Percentiles rank a stretch among this genome's conserved stretches.
Conservation (phyloP, 2,329 filamentous ascomycete genomes). For the Ceratocystis albifundus region DNA sequence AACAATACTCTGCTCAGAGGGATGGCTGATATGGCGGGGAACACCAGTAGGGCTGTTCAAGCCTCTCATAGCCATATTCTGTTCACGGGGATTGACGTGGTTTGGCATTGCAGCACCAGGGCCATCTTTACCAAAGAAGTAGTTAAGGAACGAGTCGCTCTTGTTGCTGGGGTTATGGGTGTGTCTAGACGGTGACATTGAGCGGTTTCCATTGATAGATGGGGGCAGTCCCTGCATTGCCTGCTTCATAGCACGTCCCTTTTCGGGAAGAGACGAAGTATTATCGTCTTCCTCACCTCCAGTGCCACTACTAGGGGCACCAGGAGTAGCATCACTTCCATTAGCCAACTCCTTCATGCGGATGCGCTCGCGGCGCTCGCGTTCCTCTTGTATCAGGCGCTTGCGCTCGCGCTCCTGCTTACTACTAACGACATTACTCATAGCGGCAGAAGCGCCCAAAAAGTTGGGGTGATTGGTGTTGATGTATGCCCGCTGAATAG, state of each 20-base stretch:
- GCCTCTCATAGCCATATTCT: conserved; percentile 22
- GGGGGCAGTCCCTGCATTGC: conserved; percentile 28
- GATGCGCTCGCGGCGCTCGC: conserved; percentile 71
- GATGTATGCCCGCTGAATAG: conserved; percentile 96
- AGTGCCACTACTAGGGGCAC: conserved; percentile 10
- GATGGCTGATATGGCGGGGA: conserved; percentile 62
- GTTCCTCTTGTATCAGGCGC: conserved; percentile 65
- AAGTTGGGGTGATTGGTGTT: conserved; percentile 99
- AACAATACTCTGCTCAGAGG: conserved; percentile 61
- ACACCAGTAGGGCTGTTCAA: conserved; percentile 17
- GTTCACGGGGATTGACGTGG: conserved; percentile 27
- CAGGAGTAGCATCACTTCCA: conserved; percentile 40
- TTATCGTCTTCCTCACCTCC: conserved; percentile 34
- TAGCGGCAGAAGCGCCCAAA: conserved; percentile 86
- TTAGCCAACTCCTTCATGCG: conserved; percentile 77
- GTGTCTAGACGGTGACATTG: conserved; percentile 69
- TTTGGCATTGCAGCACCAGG: conserved; percentile 30
- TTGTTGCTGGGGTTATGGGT: conserved; percentile 52
- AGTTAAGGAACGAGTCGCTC: conserved; percentile 86
- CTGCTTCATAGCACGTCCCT: conserved; percentile 17
- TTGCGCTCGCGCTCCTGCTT: conserved; percentile 92
- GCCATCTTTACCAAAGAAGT: conserved; percentile 96
- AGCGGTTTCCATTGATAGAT: conserved; percentile 39
- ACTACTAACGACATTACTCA: conserved; percentile 90
- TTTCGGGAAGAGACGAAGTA: conserved; percentile 26